phyloP scores from a whole-genome alignment of 805 yeast species.

The Saccharomyces mikatae region DNA sequence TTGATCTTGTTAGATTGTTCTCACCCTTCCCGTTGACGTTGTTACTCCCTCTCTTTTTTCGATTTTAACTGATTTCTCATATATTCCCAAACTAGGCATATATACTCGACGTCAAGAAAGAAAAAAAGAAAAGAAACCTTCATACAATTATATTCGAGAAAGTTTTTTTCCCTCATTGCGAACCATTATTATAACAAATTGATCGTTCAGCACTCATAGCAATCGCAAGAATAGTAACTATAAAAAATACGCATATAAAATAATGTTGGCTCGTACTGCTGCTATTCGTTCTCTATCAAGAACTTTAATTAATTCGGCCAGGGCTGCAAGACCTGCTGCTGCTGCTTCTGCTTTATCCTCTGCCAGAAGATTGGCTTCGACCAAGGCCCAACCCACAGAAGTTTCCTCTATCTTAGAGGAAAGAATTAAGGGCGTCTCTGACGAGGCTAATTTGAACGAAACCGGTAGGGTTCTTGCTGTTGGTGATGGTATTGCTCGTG shows the following conservation, averaged over 20 bases:
- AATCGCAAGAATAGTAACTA: background rate
- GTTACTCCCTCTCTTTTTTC: background rate
- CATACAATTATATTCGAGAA: background rate
- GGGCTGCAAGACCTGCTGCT: conserved; percentile 60
- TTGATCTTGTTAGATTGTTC: background rate
- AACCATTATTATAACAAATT: background rate
- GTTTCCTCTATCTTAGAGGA: conserved; percentile 98
- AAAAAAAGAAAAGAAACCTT: background rate
- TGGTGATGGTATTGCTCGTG: conserved; percentile 99
- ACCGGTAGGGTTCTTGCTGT: conserved; percentile 99
- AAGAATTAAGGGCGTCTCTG: conserved; percentile 97
- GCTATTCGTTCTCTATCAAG: conserved; percentile 79
- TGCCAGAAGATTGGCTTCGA: conserved; percentile 78
- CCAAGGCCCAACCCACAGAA: conserved; percentile 97
- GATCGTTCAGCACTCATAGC: background rate
- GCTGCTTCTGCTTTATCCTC: conserved; percentile 55
- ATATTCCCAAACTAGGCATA: background rate
- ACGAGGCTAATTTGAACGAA: conserved; percentile 95
- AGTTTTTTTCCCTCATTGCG: background rate
- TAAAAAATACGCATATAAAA: conserved; percentile 10
- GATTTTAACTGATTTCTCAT: background rate
- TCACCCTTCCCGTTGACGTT: background rate
- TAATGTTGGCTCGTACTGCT: conserved; percentile 81
- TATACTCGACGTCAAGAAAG: background rate
- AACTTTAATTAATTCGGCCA: conserved; percentile 50